Percentiles rank a stretch among this genome's conserved stretches.
Conservation (phyloP, 2,329 filamentous ascomycete species). For the Sporothrix humicola region DNA sequence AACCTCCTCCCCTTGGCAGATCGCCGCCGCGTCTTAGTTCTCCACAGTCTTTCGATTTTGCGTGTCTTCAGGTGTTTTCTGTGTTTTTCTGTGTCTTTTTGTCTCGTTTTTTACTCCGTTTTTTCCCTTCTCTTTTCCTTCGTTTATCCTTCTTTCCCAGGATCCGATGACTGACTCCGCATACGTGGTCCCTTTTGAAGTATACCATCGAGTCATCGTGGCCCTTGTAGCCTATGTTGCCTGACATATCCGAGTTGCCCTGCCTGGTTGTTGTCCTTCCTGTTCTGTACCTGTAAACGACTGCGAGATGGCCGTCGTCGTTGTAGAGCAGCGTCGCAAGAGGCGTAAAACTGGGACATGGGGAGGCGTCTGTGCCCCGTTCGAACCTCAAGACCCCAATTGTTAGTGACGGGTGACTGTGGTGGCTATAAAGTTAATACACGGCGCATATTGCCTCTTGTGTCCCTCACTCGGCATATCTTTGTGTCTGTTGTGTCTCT, state of each 20-base stretch:
- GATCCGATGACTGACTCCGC: conserved; percentile 9
- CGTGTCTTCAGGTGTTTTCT: no score
- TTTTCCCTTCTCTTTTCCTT: neutral
- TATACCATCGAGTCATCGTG: neutral
- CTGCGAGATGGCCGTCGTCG: no score
- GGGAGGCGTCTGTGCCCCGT: neutral
- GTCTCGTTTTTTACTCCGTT: neutral
- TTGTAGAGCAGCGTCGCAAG: conserved; percentile 6
- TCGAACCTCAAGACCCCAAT: neutral
- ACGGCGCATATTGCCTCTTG: neutral
- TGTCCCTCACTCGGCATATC: neutral
- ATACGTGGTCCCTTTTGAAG: neutral
- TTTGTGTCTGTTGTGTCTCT: neutral
- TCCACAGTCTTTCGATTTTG: neutral
- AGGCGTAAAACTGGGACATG: neutral
- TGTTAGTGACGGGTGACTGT: neutral
- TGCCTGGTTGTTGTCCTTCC: conserved; percentile 10
- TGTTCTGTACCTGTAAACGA: neutral
- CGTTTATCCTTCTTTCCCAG: neutral
- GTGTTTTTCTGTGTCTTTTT: neutral
- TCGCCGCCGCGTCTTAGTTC: neutral
- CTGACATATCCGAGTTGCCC: neutral
- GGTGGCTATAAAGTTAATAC: neutral
- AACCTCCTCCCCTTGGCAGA: neutral
- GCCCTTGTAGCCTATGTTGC: no score